A percentile compares a stretch with the other conserved stretches of the same genome.
Conservation (phyloP, 306 rosid genomes). For the Quercus gilva region DNA sequence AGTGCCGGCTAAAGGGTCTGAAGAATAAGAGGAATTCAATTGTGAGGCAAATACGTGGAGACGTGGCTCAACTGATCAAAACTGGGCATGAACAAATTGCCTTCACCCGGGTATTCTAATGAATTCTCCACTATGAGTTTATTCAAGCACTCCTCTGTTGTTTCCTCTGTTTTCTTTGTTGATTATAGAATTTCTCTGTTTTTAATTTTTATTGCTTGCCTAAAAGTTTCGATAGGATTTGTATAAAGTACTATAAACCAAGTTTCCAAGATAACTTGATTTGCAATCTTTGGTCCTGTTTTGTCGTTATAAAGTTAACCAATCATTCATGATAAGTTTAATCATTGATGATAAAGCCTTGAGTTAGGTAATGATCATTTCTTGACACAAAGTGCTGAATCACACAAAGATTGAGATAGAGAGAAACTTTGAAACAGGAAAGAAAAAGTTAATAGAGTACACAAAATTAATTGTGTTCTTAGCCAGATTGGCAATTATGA, state of each 20-base stretch:
- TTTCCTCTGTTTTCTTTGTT: neutral
- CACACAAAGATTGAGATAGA: neutral
- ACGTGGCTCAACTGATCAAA: constrained; percentile 48
- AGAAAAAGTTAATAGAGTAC: neutral
- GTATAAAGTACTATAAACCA: neutral
- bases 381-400: neutral
- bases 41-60: constrained; percentile 50
- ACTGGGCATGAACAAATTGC: constrained; percentile 57
- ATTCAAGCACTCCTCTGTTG: neutral
- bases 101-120: constrained; percentile 43
- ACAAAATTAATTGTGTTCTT: neutral
- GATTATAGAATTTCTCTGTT: neutral
- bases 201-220: neutral
- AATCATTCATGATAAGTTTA: neutral
- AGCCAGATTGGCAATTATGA: neutral
- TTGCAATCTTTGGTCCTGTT: too few species aligned
- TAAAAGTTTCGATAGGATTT: neutral
- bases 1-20: constrained; percentile 56
- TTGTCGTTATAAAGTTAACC: neutral
- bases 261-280: too few species aligned
- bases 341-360: neutral
- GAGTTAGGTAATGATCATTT: neutral
- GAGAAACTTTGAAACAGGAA: neutral
- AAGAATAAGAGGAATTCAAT: constrained; percentile 59
- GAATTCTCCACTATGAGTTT: neutral